Conservation (phyloP, 148 eudicot species). For the Salicornia ramosissima region DNA sequence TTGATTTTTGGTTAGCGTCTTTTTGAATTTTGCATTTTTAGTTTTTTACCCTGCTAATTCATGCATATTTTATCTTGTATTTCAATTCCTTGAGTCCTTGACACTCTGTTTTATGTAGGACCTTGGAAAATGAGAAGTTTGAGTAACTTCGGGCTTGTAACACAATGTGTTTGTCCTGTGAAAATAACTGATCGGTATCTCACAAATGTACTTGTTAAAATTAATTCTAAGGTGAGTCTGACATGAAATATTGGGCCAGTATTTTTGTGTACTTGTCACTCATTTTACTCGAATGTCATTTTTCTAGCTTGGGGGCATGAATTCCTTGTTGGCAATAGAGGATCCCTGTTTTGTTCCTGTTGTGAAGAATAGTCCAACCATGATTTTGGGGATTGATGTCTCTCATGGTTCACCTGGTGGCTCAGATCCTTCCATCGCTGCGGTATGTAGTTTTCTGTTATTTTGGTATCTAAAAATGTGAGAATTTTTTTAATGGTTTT, state of each 20-base stretch:
- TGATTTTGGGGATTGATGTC: constrained; percentile 95
- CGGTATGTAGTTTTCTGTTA: constrained; percentile 39
- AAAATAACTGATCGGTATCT: constrained; percentile 84
- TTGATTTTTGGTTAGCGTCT: neutral
- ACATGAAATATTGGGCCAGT: constrained; percentile 8
- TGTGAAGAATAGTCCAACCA: constrained; percentile 71
- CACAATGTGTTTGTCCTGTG: constrained; percentile 76
- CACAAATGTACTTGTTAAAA: constrained; percentile 84
- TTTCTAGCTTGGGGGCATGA: constrained; percentile 81
- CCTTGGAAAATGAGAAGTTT: constrained; percentile 94
- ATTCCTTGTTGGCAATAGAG: constrained; percentile 81
- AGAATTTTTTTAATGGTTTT: too few relatives aligned
- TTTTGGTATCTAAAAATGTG: neutral
- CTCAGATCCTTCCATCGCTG: constrained; percentile 89
- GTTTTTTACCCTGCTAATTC: constrained; percentile 8
- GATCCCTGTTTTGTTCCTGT: constrained; percentile 50
- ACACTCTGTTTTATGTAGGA: constrained; percentile 38
- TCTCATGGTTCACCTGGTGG: constrained; percentile 90
- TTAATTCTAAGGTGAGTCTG: constrained; percentile 73
- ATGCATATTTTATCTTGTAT: neutral
- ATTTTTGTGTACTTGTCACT: neutral
- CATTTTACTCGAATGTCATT: constrained; percentile 1
- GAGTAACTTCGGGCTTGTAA: constrained; percentile 59
- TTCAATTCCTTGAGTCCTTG: neutral
- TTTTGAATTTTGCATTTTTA: neutral